A percentile compares a stretch with the other conserved stretches of the same genome.
Conservation (phyloP, 2,329 filamentous ascomycete genomes). For the Trichoderma guizhouense region DNA sequence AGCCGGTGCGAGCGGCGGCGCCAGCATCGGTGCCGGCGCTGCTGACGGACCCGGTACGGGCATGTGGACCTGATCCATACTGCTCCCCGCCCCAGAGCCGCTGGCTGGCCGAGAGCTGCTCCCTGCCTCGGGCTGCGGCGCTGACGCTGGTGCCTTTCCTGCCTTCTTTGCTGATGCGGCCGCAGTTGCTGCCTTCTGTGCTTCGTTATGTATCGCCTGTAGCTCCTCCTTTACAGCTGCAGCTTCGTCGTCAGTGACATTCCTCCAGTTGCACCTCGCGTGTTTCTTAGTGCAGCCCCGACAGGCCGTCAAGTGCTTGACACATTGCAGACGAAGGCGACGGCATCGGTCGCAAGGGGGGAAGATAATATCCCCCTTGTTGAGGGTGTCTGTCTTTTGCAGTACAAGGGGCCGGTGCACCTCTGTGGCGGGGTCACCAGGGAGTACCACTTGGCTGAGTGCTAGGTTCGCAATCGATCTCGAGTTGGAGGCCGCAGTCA, state of each 20-base stretch:
- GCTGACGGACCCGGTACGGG: not conserved
- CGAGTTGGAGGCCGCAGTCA: not conserved
- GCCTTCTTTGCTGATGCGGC: not conserved
- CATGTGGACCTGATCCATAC: not conserved
- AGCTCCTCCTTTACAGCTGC: slow-evolving; percentile 30
- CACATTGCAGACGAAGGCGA: slow-evolving; percentile 73
- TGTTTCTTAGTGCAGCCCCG: slow-evolving; percentile 88
- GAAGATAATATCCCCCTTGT: slow-evolving; percentile 69
- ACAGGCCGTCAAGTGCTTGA: slow-evolving; percentile 84
- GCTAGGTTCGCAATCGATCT: not conserved
- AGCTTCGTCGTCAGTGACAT: slow-evolving; percentile 70
- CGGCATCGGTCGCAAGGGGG: slow-evolving; percentile 84
- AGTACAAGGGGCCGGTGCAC: slow-evolving; percentile 58
- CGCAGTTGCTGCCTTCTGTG: not conserved
- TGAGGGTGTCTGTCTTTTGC: slow-evolving; percentile 69
- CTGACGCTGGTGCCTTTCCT: not conserved
- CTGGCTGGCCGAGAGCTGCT: not conserved
- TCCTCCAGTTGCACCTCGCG: slow-evolving; percentile 82
- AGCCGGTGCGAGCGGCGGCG: not conserved
- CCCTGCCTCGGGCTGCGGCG: not conserved
- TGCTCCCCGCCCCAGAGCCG: not conserved
- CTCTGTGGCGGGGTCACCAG: slow-evolving; percentile 28
- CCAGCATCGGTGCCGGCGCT: not conserved
- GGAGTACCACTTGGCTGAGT: not conserved
- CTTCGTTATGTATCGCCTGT: slow-evolving; percentile 17